phyloP scores from a whole-genome alignment of 345 rosid species.

The Excoecaria agallocha region DNA sequence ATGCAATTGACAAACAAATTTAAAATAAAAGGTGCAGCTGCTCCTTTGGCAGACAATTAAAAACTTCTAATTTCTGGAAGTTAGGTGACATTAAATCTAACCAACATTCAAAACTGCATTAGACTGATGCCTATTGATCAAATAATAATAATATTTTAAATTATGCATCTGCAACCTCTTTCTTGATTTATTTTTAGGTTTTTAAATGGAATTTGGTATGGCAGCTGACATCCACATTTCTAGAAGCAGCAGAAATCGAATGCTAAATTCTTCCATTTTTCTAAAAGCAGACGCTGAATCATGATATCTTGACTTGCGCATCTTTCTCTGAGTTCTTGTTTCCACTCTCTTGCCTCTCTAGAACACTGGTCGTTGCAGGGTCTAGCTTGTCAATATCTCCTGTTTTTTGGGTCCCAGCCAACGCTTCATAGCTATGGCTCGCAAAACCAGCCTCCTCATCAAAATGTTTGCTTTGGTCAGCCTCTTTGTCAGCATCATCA shows the following conservation, averaged over 20 bases:
- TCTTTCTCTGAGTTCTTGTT: constrained; percentile 23
- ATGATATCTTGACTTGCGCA: constrained; percentile 14
- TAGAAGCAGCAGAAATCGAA: background rate
- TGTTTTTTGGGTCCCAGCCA: constrained; percentile 23
- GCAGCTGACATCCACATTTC: constrained; percentile 1
- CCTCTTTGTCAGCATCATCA: constrained; percentile 40
- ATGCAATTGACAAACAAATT: too few relatives aligned
- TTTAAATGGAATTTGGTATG: background rate
- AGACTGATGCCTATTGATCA: background rate
- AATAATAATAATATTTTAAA: background rate
- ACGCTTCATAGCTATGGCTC: constrained; percentile 2
- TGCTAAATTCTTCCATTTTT: background rate
- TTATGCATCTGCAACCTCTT: background rate
- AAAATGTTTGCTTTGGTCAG: constrained; percentile 34
- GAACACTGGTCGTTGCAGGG: background rate
- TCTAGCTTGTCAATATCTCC: constrained; percentile 16
- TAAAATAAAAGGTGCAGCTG: too few relatives aligned
- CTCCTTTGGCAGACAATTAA: too few relatives aligned
- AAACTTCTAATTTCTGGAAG: background rate
- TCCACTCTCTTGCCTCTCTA: constrained; percentile 3
- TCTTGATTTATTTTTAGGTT: background rate
- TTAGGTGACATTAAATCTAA: background rate
- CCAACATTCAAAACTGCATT: constrained; percentile 7
- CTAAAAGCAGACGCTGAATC: background rate
- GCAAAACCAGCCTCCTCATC: constrained; percentile 34